phyloP scores from a whole-genome alignment of 2,329 filamentous ascomycete genomes.

The Nigrospora osmanthi region DNA sequence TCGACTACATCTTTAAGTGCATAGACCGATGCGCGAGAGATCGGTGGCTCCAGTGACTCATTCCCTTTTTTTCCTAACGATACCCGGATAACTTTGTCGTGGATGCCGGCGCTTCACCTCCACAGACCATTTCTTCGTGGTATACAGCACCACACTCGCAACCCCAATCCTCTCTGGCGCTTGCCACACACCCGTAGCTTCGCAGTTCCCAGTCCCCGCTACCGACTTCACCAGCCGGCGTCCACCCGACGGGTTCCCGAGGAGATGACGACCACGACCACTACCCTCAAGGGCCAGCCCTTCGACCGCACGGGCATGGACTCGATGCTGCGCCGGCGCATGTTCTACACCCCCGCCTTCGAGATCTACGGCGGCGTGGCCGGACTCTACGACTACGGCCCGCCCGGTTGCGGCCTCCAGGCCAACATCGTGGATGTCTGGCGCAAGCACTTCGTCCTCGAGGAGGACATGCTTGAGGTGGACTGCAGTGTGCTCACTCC shows the following conservation, averaged over 20 bases:
- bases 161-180: too few species aligned
- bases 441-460: constrained; percentile 88
- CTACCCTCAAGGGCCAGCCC: constrained; percentile 81
- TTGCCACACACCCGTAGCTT: too few species aligned
- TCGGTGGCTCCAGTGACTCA: constrained; percentile 4
- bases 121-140: constrained; percentile 5
- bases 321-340: constrained; percentile 74
- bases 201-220: too few species aligned
- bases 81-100: constrained; percentile 1
- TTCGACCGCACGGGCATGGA: constrained; percentile 79
- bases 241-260: not conserved
- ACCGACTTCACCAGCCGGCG: too few species aligned
- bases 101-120: constrained; percentile 6
- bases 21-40: too few species aligned
- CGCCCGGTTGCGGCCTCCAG: constrained; percentile 78
- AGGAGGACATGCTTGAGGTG: constrained; percentile 93
- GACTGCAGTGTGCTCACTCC: constrained; percentile 94
- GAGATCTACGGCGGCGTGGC: constrained; percentile 89
- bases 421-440: constrained; percentile 82
- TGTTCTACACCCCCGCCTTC: constrained; percentile 94
- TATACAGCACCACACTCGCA: not conserved
- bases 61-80: not conserved
- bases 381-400: constrained; percentile 90
- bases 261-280: constrained; percentile 46
- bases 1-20: too few species aligned